Evolutionary conservation across 208 protist species (phyloP).

Genomic region (Crithidia fasciculata): DNA sequence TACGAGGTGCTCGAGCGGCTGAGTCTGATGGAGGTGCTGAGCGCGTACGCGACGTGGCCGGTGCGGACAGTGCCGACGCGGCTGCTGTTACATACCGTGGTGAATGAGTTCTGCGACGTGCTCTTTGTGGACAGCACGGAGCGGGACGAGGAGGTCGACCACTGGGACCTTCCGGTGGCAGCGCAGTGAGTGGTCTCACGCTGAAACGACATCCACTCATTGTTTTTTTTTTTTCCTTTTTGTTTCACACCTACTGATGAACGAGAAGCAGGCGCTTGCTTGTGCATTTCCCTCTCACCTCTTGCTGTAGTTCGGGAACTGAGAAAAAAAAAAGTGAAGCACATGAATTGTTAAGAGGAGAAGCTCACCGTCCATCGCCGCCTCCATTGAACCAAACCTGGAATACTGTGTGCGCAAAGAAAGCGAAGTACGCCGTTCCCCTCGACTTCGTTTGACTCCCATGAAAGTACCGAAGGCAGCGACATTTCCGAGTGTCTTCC

Average conservation of each 20-base stretch:
- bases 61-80: slow-evolving; percentile 67
- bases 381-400: background rate
- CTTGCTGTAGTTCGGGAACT: too few relatives aligned
- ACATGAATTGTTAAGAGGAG: background rate
- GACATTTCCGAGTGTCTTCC: too few relatives aligned
- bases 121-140: slow-evolving; percentile 43
- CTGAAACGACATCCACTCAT: background rate
- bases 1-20: slow-evolving; percentile 68
- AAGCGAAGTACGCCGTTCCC: too few relatives aligned
- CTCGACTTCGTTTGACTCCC: too few relatives aligned
- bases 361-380: background rate
- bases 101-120: slow-evolving; percentile 86
- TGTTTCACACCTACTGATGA: background rate
- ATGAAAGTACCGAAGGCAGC: too few relatives aligned
- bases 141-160: slow-evolving; percentile 15
- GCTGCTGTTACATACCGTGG: slow-evolving; percentile 76
- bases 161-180: slow-evolving; percentile 25
- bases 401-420: too few relatives aligned
- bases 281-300: too few relatives aligned
- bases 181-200: background rate
- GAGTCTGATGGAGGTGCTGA: slow-evolving; percentile 48
- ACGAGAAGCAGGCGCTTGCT: too few relatives aligned
- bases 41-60: slow-evolving; percentile 49
- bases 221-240: slow-evolving; percentile 11
- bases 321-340: background rate